phyloP scores from a whole-genome alignment of 352 stramenopile genomes.

The Blastocystis sp. region DNA sequence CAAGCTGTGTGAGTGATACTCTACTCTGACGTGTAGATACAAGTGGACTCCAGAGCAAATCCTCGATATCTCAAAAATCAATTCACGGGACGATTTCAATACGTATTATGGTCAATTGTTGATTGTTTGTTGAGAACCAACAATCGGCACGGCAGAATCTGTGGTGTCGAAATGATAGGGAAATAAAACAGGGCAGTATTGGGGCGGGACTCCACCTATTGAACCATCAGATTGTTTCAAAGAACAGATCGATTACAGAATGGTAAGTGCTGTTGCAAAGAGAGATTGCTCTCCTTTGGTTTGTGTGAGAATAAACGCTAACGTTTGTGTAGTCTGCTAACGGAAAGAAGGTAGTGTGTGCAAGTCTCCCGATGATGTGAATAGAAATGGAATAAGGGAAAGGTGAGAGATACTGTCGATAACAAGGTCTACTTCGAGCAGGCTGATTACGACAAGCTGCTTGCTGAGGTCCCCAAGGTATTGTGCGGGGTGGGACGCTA shows the following conservation, averaged over 20 bases:
- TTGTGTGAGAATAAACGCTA: background rate
- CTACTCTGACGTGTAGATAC: background rate
- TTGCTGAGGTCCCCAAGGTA: slow-evolving; percentile 49
- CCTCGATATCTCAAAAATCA: background rate
- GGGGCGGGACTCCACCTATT: background rate
- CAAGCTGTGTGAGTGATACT: background rate
- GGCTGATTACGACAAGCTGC: slow-evolving; percentile 52
- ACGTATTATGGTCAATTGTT: background rate
- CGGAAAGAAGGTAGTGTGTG: slow-evolving; percentile 40
- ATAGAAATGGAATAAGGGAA: slow-evolving; percentile 57
- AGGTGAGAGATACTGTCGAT: slow-evolving; percentile 55
- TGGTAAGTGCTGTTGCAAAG: slow-evolving; percentile 23
- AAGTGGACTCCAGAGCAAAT: background rate
- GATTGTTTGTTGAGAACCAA: slow-evolving; percentile 6
- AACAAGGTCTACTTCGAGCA: slow-evolving; percentile 56
- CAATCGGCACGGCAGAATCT: background rate
- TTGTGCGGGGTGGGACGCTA: background rate
- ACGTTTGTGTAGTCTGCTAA: slow-evolving; percentile 21
- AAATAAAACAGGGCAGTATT: background rate
- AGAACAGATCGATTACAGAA: slow-evolving; percentile 36
- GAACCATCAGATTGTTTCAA: slow-evolving; percentile 45
- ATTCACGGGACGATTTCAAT: slow-evolving; percentile 3
- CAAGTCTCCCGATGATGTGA: background rate
- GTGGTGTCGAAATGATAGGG: background rate
- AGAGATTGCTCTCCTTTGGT: background rate